Evolutionary conservation across 2,329 filamentous ascomycete species (phyloP).

Genomic region (Meredithiella fracta): DNA sequence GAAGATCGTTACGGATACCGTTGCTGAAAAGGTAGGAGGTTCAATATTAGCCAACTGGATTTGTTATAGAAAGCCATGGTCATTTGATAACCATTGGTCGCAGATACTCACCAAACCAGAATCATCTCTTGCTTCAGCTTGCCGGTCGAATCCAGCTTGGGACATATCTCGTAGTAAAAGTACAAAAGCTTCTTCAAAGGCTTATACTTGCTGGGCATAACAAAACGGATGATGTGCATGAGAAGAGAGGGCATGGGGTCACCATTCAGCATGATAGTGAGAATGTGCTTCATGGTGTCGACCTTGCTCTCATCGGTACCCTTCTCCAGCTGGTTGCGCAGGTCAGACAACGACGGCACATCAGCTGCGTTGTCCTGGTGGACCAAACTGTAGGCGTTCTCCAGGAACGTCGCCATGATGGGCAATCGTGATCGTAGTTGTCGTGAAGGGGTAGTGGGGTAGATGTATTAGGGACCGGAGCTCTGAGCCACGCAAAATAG

Average conservation of each 20-base stretch:
- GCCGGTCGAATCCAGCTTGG: slow-evolving; percentile 77
- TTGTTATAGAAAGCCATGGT: slow-evolving; percentile 18
- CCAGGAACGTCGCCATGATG: slow-evolving; percentile 80
- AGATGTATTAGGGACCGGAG: not conserved
- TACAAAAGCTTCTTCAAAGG: slow-evolving; percentile 94
- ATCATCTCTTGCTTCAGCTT: slow-evolving; percentile 99
- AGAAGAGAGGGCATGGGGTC: slow-evolving; percentile 88
- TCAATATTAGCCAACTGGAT: not conserved
- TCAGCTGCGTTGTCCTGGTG: slow-evolving; percentile 95
- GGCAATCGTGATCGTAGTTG: not conserved
- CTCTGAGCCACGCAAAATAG: not conserved
- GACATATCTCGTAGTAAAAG: slow-evolving; percentile 98
- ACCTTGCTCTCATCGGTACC: slow-evolving; percentile 83
- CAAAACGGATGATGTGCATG: slow-evolving; percentile 99
- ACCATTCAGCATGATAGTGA: slow-evolving; percentile 95
- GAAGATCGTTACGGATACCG: slow-evolving; percentile 91
- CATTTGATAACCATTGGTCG: not conserved
- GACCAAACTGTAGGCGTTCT: slow-evolving; percentile 90
- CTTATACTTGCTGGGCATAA: slow-evolving; percentile 98
- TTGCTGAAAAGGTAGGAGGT: slow-evolving; percentile 44
- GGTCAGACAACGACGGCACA: slow-evolving; percentile 74
- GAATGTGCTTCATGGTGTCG: slow-evolving; percentile 89
- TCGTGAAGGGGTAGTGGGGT: not conserved
- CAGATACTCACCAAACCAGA: slow-evolving; percentile 62
- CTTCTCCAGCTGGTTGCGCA: slow-evolving; percentile 87